Conservation (phyloP, 371 early-diverging fungal species). For the Lichtheimia corymbifera region DNA sequence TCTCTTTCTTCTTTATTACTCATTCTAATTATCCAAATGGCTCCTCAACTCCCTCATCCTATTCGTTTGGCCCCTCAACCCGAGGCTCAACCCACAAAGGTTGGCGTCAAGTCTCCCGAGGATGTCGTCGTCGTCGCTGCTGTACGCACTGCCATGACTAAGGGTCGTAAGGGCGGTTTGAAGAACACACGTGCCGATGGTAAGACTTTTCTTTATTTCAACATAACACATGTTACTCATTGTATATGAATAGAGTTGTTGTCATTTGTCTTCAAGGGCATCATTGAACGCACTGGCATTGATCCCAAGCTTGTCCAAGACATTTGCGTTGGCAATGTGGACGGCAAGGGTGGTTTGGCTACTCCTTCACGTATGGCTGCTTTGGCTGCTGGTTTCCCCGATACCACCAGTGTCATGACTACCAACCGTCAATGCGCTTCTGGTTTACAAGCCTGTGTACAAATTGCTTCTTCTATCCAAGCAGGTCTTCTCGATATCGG, state of each 20-base stretch:
- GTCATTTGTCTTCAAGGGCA: conserved; percentile 79
- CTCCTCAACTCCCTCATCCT: conserved; percentile 19
- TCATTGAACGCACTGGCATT: conserved; percentile 77
- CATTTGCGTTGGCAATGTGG: conserved; percentile 95
- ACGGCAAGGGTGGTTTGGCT: conserved; percentile 92
- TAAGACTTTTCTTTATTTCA: conserved; percentile 4
- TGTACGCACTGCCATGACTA: conserved; percentile 86
- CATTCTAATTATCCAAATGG: not conserved
- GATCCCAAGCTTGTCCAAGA: conserved; percentile 87
- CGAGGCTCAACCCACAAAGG: conserved; percentile 19
- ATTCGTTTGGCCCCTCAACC: conserved; percentile 17
- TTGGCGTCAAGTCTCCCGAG: conserved; percentile 73
- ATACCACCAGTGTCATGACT: conserved; percentile 78
- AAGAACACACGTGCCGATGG: conserved; percentile 80
- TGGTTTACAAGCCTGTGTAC: conserved; percentile 93
- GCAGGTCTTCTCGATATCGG: conserved; percentile 93
- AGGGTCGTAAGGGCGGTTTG: conserved; percentile 89
- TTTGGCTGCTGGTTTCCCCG: conserved; percentile 93
- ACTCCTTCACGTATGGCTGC: conserved; percentile 95
- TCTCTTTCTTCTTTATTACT: not conserved
- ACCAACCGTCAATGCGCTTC: conserved; percentile 97
- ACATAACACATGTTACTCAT: not conserved
- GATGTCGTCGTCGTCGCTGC: conserved; percentile 84
- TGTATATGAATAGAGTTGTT: conserved; percentile 63
- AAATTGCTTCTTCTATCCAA: conserved; percentile 89